Conservation (phyloP, 331 rosid species). For the Prunus yedoensis region DNA sequence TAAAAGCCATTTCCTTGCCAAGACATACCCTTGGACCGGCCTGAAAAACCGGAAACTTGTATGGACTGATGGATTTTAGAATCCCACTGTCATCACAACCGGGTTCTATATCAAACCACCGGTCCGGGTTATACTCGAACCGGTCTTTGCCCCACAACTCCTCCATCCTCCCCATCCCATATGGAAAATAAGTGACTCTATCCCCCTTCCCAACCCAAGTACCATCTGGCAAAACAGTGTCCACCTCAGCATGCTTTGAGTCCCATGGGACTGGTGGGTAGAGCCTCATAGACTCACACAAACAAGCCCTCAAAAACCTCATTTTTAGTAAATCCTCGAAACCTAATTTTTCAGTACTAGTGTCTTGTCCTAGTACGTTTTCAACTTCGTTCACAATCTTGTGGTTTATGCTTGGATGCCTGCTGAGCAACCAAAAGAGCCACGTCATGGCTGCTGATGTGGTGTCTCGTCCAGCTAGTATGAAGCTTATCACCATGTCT, state of each 20-base stretch:
- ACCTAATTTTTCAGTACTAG: slow-evolving; percentile 16
- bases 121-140: slow-evolving; percentile 63
- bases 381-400: slow-evolving; percentile 36
- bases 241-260: slow-evolving; percentile 59
- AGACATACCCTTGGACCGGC: slow-evolving; percentile 88
- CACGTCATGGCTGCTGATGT: slow-evolving; percentile 90
- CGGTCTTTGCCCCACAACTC: slow-evolving; percentile 68
- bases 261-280: slow-evolving; percentile 93
- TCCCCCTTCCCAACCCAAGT: slow-evolving; percentile 60
- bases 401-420: slow-evolving; percentile 25
- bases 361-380: not conserved
- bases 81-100: not conserved
- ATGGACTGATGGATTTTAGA: slow-evolving; percentile 50
- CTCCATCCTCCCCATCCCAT: slow-evolving; percentile 90
- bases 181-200: slow-evolving; percentile 79
- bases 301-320: slow-evolving; percentile 55
- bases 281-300: slow-evolving; percentile 78
- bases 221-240: slow-evolving; percentile 68
- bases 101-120: slow-evolving; percentile 51
- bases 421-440: slow-evolving; percentile 70
- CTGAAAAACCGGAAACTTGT: slow-evolving; percentile 67
- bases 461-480: slow-evolving; percentile 88
- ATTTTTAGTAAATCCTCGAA: slow-evolving; percentile 50
- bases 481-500: slow-evolving; percentile 79
- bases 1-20: slow-evolving; percentile 88